phyloP scores from a whole-genome alignment of 441 rosid genomes.

The Corymbia calophylla region DNA sequence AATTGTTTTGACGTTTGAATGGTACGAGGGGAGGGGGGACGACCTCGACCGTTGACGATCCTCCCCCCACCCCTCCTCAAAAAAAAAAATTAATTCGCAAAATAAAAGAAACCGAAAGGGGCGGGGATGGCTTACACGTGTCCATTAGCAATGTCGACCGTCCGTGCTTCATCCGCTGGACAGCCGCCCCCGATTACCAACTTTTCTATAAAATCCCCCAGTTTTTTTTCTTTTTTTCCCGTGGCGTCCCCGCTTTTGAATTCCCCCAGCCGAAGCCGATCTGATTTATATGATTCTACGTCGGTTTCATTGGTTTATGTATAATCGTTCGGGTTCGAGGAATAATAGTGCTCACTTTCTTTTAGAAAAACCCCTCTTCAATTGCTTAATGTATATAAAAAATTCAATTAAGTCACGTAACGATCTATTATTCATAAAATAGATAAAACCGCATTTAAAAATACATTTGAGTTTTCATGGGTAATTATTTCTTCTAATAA shows the following conservation, averaged over 20 bases:
- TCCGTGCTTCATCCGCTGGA: no score
- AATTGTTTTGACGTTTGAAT: background rate
- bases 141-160: no score
- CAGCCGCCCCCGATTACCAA: background rate
- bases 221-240: background rate
- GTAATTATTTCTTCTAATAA: background rate
- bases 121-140: background rate
- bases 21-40: background rate
- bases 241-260: rapidly evolving
- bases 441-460: rapidly evolving
- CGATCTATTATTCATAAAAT: no score
- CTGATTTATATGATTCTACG: background rate
- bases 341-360: background rate
- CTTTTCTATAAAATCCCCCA: background rate
- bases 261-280: background rate
- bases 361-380: background rate
- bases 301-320: background rate
- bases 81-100: background rate
- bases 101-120: background rate
- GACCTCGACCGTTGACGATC: background rate
- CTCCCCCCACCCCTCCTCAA: background rate
- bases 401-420: background rate
- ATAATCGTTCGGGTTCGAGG: background rate
- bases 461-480: rapidly evolving
- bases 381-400: no score